Conservation (phyloP, 2,329 filamentous ascomycete species). For the Ophiostoma himal-ulmi region DNA sequence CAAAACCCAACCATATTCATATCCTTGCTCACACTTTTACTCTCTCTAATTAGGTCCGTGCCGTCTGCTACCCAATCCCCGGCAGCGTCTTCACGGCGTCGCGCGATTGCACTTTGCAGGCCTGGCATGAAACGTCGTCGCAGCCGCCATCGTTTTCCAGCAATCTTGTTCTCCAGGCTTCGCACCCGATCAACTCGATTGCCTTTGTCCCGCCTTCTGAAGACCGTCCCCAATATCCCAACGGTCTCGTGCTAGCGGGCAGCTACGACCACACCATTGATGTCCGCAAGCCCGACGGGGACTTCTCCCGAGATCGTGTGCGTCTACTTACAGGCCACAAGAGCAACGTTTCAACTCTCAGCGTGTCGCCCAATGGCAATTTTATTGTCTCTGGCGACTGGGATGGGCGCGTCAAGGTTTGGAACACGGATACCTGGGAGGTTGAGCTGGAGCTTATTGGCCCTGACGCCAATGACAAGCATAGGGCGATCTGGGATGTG, state of each 20-base stretch:
- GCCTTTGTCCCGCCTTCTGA: conserved; percentile 64
- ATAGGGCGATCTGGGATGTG: conserved; percentile 76
- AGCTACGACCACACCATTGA: conserved; percentile 93
- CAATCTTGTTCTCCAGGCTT: conserved; percentile 71
- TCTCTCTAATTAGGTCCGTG: conserved; percentile 64
- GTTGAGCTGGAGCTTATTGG: conserved; percentile 64
- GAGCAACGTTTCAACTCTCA: conserved; percentile 81
- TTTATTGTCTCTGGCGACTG: conserved; percentile 88
- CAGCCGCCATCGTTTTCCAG: conserved; percentile 66
- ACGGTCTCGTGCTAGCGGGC: conserved; percentile 79
- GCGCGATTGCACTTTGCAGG: conserved; percentile 80
- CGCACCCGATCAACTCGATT: conserved; percentile 82
- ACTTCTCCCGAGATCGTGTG: conserved; percentile 70
- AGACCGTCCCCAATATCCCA: conserved; percentile 50
- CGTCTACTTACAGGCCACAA: conserved; percentile 79
- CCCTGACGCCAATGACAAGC: conserved; percentile 32
- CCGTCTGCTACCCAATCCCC: conserved; percentile 69
- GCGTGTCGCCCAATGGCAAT: conserved; percentile 64
- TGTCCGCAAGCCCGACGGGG: conserved; percentile 65
- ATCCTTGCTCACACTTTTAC: neutral
- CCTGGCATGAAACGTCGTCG: conserved; percentile 64
- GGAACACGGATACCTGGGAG: conserved; percentile 83
- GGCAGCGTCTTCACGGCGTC: conserved; percentile 73
- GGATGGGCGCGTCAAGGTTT: conserved; percentile 83
- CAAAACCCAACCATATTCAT: neutral